Evolutionary conservation across 345 rosid species (phyloP).

Genomic region (Anacardium occidentale): DNA sequence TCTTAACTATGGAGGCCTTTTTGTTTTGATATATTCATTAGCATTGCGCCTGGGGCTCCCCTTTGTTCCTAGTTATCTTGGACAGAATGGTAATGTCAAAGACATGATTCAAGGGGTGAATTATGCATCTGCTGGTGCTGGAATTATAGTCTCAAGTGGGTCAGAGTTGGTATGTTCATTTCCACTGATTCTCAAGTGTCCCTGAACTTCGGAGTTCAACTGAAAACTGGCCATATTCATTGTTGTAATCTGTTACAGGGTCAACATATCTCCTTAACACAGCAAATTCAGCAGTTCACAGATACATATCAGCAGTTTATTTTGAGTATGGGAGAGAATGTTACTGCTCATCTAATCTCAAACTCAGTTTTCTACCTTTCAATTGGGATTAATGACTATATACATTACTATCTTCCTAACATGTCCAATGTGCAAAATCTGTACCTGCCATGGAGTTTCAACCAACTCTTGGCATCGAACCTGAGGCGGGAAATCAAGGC

Average conservation of each 20-base stretch:
- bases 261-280: conserved; percentile 74
- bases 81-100: conserved; percentile 55
- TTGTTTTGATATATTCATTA: conserved; percentile 25
- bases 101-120: conserved; percentile 79
- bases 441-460: conserved; percentile 84
- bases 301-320: conserved; percentile 79
- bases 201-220: neutral
- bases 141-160: conserved; percentile 80
- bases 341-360: conserved; percentile 49
- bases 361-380: conserved; percentile 73
- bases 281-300: conserved; percentile 81
- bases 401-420: conserved; percentile 82
- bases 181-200: neutral
- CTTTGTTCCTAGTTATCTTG: conserved; percentile 81
- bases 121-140: conserved; percentile 88
- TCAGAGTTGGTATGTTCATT: conserved; percentile 60
- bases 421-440: conserved; percentile 65
- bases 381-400: conserved; percentile 83
- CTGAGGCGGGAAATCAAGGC: conserved; percentile 74
- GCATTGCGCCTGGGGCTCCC: conserved; percentile 79
- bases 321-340: conserved; percentile 58
- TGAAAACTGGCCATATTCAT: neutral
- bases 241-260: conserved; percentile 44
- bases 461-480: conserved; percentile 66
- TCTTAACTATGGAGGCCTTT: neutral